Evolutionary conservation across 352 stramenopile species (phyloP), one percentile per base, ranked within the genome.

Genomic region (Pythium rhizo-oryzae): DNA sequence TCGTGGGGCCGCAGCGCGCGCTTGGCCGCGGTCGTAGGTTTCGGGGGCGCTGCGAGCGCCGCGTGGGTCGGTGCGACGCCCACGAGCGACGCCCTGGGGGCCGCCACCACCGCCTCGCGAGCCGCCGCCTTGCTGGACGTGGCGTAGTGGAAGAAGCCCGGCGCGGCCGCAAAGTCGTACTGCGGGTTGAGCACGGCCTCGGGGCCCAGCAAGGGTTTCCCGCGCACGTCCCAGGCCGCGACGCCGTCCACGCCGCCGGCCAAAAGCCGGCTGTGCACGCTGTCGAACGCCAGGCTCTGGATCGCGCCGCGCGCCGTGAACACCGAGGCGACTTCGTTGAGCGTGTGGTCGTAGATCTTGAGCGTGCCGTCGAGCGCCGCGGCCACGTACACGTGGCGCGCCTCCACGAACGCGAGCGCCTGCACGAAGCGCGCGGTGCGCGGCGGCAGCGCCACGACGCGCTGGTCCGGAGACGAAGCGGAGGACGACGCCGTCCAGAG

Each of bases 181-280:
- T 85, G 73, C 37, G 77, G 70, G 13, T 91, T 91, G 41, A 89
- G 55, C 13, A 73, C 62, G 59, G 65, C 72, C 54, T 87, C 80
- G 0, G 69, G 62, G 23, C 70, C 74, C 24, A 74, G 68, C 1
- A 76, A 60, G 25, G 76, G 62, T 41, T 85, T 88, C 16, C 78
- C 77, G 9, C 79, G 73, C 21, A 91, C 74, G 35, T 83, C 72
- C 85, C 85, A 93, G 2, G 82, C 85, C 12, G 63, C 67, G 58
- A 79, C 90, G 41, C 85, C 85, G 47, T 91, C 85, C 18, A 90
- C 69, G 7, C 85, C 85, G 9, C 85, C 85, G 21, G 81, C 77
- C 28, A 91, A 71, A 33, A 93, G 62, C 19, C 79, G 77, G 44
- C 77, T 81, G 56, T 84, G 85, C 5, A 64, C 77, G 18, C 21